Base-by-base conservation (phyloP, 495 filamentous ascomycete genomes). In the Aspergillus ellipticus region DNA sequence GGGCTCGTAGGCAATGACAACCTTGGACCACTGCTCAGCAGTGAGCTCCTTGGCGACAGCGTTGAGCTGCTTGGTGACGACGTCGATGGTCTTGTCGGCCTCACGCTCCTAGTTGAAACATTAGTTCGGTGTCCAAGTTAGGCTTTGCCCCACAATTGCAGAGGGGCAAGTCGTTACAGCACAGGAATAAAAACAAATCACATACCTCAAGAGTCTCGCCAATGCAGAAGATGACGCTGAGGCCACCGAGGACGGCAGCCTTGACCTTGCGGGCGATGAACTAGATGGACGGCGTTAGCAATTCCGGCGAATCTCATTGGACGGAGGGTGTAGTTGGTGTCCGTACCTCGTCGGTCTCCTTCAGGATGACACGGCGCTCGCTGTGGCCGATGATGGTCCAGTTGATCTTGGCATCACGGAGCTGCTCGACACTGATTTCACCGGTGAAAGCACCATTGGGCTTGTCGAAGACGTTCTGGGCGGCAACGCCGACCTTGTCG, bases 1-100 rank as follows among this genome's bases (percentile, higher is more conserved):
- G 62, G 94, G 94, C 82, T 98, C 95, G 72, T 98, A 98, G 63
- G 94, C 95, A 64, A 98, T 83, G 71, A 97, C 93, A 62, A 98
- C 85, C 77, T 94, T 95, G 52, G 74, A 79, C 94, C 94, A 98
- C 74, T 96, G 86, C 67, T 80, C 79, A 65, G 89, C 76, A 66
- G 58, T 68, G 53, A 79, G 64, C 72, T 82, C 77, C 67, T 89
- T 81, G 53, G 76, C 77, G 55, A 89, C 82, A 58, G 87, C 88
- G 41, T 79, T 75, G 57, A 94, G 81, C 70, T 94, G 89, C 29
- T 72, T 71, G 65, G 90, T 93, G 56, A 97, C 89, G 53, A 96
- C 89, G n/a, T 90, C 83, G 66, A 96, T 86, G 55, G 94, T 97
- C 79, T 88, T 85, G 69, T 84, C 82, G 61, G 79, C 79, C 78